These are phyloP conservation scores for Pleurozium schreberi DNA, from an alignment of 225 moss, liverwort and hornwort genomes.

Conservation along the genomic window DNA sequence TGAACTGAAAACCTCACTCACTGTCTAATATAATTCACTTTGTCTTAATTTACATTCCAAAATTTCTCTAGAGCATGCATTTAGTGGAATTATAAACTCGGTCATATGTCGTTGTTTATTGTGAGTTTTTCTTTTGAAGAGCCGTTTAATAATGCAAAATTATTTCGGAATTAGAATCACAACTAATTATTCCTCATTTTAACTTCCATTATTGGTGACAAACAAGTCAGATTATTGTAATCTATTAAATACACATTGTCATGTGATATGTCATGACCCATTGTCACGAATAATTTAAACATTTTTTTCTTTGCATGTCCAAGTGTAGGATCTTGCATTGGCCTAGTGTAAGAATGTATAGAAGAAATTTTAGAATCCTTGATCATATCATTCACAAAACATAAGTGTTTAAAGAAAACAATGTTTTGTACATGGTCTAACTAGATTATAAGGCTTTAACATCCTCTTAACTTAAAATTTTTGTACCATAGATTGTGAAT, in stretches of 20 bases:
- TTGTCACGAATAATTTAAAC: too few relatives aligned
- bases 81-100: not conserved
- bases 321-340: not conserved
- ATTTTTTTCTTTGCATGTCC: too few relatives aligned
- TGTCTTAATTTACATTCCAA: not conserved
- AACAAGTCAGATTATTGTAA: too few relatives aligned
- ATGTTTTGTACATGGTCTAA: too few relatives aligned
- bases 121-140: not conserved
- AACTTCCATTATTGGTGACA: too few relatives aligned
- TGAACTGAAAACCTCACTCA: not conserved
- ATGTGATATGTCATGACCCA: too few relatives aligned
- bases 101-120: not conserved
- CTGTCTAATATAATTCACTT: not conserved
- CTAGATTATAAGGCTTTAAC: too few relatives aligned
- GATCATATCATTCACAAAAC: not conserved
- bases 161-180: not conserved
- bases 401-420: not conserved
- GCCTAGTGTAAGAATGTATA: not conserved
- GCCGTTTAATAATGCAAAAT: too few relatives aligned
- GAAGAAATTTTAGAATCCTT: not conserved
- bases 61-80: not conserved
- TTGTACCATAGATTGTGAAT: too few relatives aligned
- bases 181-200: fast-evolving
- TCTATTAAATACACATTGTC: too few relatives aligned
- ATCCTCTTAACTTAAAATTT: too few relatives aligned